phyloP scores from a whole-genome alignment of 2,329 filamentous ascomycete genomes.

The Cylindrodendrum hubeiense region DNA sequence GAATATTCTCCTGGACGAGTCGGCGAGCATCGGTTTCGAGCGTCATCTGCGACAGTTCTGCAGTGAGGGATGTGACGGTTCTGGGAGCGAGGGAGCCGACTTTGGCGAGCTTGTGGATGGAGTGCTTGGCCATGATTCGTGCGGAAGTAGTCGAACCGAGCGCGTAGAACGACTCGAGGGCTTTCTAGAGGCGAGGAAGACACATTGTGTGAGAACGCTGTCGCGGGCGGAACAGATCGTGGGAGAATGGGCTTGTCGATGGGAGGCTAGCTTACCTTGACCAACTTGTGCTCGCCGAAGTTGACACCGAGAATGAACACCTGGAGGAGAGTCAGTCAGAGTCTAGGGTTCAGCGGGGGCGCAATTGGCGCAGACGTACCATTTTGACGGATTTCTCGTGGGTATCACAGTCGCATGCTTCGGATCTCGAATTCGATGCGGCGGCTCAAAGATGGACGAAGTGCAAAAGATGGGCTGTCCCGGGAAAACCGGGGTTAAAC shows the following conservation, averaged over 20 bases:
- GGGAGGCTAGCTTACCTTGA: slow-evolving; percentile 72
- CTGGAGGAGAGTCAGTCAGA: slow-evolving; percentile 54
- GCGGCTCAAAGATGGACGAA: slow-evolving; percentile 23
- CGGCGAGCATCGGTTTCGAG: slow-evolving; percentile 90
- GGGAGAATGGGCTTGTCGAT: slow-evolving; percentile 1
- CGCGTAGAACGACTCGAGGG: slow-evolving; percentile 87
- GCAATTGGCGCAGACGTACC: slow-evolving; percentile 30
- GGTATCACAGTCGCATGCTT: slow-evolving; percentile 39
- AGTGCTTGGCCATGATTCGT: slow-evolving; percentile 87
- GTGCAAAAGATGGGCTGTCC: slow-evolving; percentile 33
- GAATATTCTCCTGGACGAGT: slow-evolving; percentile 86
- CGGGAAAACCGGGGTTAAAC: slow-evolving; percentile 48
- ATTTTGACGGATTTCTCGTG: slow-evolving; percentile 36
- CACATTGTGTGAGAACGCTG: slow-evolving; percentile 26
- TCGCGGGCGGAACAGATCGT: slow-evolving; percentile 1
- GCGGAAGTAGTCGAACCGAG: slow-evolving; percentile 78
- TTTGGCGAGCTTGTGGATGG: slow-evolving; percentile 86
- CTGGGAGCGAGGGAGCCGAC: slow-evolving; percentile 80
- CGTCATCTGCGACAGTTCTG: slow-evolving; percentile 90
- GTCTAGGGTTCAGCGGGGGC: too few species aligned
- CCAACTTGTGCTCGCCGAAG: slow-evolving; percentile 85
- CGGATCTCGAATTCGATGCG: slow-evolving; percentile 28
- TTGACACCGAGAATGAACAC: slow-evolving; percentile 89
- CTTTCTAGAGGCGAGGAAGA: slow-evolving; percentile 62
- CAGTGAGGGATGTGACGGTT: slow-evolving; percentile 84